These are phyloP conservation scores for Monilinia aucupariae DNA, from an alignment of 2,329 filamentous ascomycete species.

Conservation along the genomic window DNA sequence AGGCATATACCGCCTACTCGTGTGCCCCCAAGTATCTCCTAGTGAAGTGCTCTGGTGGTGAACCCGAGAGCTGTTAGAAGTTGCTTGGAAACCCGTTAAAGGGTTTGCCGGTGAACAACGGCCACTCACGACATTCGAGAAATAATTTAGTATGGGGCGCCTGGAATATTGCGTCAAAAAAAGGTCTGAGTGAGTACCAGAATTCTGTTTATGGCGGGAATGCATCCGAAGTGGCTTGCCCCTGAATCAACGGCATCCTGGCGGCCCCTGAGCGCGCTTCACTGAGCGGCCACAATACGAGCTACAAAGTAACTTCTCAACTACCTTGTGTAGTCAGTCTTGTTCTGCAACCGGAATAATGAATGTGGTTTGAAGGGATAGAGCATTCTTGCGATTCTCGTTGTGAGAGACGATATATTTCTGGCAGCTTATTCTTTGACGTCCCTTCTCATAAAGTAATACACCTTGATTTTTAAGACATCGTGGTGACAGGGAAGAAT, in stretches of 20 bases:
- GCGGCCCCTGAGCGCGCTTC: not conserved
- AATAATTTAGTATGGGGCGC: not conserved
- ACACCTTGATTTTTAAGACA: not conserved
- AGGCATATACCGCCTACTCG: not conserved
- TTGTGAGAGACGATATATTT: not conserved
- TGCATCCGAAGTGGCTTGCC: not conserved
- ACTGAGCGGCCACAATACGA: conserved; percentile 5
- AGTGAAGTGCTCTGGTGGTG: not conserved
- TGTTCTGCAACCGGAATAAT: not conserved
- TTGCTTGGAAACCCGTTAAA: not conserved
- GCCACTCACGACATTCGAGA: not conserved
- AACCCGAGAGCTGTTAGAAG: not conserved
- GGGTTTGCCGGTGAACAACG: not conserved
- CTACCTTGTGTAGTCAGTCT: not conserved
- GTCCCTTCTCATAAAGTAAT: no score
- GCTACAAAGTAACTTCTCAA: not conserved
- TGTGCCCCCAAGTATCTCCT: not conserved
- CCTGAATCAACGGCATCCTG: not conserved
- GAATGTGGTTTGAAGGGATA: not conserved
- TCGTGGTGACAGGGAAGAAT: not conserved
- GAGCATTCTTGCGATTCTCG: not conserved
- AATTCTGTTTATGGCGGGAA: not conserved
- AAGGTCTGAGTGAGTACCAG: not conserved
- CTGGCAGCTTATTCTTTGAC: not conserved
- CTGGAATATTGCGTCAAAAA: not conserved